These are phyloP conservation scores for Nicotiana tomentosiformis DNA, from an alignment of 257 asterid species.

Conservation along the genomic window DNA sequence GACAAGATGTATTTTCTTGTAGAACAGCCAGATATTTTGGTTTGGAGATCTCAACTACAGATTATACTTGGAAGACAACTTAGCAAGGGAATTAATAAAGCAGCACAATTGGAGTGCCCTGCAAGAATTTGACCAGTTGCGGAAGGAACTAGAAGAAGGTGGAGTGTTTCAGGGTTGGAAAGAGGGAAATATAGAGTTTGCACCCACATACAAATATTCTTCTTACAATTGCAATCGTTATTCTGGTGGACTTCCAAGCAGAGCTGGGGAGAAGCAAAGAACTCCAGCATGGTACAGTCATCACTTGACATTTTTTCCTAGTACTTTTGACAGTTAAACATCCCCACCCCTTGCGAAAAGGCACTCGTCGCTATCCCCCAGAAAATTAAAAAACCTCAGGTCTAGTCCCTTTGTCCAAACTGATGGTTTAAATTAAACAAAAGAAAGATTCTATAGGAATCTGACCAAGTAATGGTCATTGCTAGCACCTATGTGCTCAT, in stretches of 20 bases:
- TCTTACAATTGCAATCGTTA: slow-evolving; percentile 65
- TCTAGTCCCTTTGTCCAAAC: background rate
- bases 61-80: slow-evolving; percentile 65
- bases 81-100: slow-evolving; percentile 66
- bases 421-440: background rate
- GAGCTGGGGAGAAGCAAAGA: slow-evolving; percentile 86
- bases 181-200: slow-evolving; percentile 84
- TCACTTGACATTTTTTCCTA: slow-evolving; percentile 11
- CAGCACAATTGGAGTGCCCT: slow-evolving; percentile 68
- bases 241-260: slow-evolving; percentile 71
- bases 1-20: slow-evolving; percentile 27
- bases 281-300: slow-evolving; percentile 89
- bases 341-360: background rate
- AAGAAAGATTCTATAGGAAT: background rate
- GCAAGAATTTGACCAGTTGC: slow-evolving; percentile 74
- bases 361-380: background rate
- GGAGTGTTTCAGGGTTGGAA: slow-evolving; percentile 92
- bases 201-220: slow-evolving; percentile 88
- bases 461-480: background rate
- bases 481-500: background rate
- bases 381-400: background rate
- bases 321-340: background rate
- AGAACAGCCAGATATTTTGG: slow-evolving; percentile 87
- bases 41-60: slow-evolving; percentile 99
- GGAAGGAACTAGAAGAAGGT: slow-evolving; percentile 61